These are phyloP conservation scores for Bassia scoparia DNA, from an alignment of 148 eudicot species.

Conservation along the genomic window DNA sequence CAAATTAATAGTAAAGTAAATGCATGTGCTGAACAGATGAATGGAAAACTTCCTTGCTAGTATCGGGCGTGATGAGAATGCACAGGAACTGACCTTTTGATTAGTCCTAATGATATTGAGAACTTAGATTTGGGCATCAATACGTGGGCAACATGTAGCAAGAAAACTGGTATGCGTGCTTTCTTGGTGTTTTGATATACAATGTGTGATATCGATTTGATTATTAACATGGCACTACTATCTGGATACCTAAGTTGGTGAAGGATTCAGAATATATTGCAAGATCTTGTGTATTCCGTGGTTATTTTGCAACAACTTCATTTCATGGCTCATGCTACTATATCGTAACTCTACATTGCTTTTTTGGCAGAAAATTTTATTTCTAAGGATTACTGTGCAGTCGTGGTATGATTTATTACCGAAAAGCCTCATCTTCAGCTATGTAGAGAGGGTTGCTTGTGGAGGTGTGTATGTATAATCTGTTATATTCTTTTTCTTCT, in stretches of 20 bases:
- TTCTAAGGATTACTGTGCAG: conserved; percentile 39
- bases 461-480: conserved; percentile 50
- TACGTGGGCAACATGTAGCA: conserved; percentile 92
- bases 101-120: conserved; percentile 64
- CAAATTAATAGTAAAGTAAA: background rate
- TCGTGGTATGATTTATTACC: conserved; percentile 99
- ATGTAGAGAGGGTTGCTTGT: conserved; percentile 66
- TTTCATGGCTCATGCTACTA: background rate
- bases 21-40: conserved; percentile 54
- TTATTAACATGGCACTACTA: background rate
- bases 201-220: background rate
- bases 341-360: background rate
- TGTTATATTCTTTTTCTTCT: background rate
- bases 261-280: no score
- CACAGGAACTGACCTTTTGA: conserved; percentile 72
- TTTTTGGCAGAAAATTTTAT: conserved; percentile 4
- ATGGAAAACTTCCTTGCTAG: conserved; percentile 95
- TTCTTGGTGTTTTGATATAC: background rate
- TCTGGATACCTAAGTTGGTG: background rate
- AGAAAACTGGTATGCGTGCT: conserved; percentile 67
- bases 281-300: no score
- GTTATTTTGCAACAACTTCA: background rate
- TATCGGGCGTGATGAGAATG: conserved; percentile 84
- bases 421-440: conserved; percentile 91
- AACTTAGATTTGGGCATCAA: conserved; percentile 97